Evolutionary conservation across 192 early-diverging fungal genomes (phyloP).

Genomic region (Diversispora eburnea): DNA sequence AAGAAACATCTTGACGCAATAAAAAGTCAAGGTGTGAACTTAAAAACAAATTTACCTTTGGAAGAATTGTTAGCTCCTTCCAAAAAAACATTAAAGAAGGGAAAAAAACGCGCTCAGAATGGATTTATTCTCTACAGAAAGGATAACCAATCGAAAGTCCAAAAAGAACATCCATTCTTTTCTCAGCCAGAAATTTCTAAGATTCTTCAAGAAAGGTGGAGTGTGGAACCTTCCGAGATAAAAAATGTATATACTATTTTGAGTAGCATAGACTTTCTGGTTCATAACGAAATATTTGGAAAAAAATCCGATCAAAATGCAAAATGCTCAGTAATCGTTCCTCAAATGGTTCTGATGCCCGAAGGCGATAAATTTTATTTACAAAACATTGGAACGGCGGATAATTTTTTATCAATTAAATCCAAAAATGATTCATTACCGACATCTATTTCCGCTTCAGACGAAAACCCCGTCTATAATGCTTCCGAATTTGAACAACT

Average conservation of each 20-base stretch:
- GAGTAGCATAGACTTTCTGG: neutral
- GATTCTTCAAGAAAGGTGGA: neutral
- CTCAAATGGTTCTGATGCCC: too few species aligned
- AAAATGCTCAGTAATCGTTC: too few species aligned
- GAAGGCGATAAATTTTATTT: too few species aligned
- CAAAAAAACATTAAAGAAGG: neutral
- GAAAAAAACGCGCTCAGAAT: slow-evolving; percentile 4
- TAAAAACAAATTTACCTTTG: neutral
- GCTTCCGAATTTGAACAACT: too few species aligned
- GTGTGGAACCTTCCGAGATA: neutral
- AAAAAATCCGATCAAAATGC: too few species aligned
- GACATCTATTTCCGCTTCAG: too few species aligned
- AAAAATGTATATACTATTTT: slow-evolving; percentile 1
- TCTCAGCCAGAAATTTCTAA: neutral
- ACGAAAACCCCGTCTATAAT: too few species aligned
- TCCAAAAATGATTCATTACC: too few species aligned
- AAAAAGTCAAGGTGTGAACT: neutral
- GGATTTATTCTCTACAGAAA: slow-evolving; percentile 4
- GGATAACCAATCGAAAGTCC: neutral
- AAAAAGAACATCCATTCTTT: neutral
- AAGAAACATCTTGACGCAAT: neutral
- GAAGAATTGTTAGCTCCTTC: neutral
- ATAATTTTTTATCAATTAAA: too few species aligned
- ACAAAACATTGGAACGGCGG: too few species aligned
- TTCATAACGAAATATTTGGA: slow-evolving; percentile 1